Evolutionary conservation across 2,329 filamentous ascomycete species (phyloP).

Genomic region (Cladosporium sp.): DNA sequence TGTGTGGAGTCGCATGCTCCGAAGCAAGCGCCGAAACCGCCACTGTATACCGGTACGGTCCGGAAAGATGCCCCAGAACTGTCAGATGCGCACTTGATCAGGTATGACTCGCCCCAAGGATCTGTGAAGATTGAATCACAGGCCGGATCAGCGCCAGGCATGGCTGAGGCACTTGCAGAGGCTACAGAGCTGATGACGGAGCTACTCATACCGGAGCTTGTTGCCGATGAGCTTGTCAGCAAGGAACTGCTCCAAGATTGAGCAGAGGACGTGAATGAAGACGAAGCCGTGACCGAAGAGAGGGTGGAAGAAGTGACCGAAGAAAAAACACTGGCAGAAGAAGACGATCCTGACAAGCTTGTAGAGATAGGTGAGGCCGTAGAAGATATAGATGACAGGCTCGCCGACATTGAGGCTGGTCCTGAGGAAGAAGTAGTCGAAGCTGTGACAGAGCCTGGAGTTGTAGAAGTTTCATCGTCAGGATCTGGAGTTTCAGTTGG

Average conservation of each 20-base stretch:
- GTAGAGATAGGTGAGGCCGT: background rate
- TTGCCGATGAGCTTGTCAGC: too few species aligned
- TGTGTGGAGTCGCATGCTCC: constrained; percentile 15
- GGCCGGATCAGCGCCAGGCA: background rate
- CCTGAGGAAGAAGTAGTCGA: background rate
- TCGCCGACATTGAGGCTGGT: background rate
- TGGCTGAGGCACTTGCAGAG: constrained; percentile 1
- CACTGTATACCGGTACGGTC: constrained; percentile 8
- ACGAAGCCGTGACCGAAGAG: background rate
- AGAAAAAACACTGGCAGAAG: background rate
- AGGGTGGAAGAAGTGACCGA: background rate
- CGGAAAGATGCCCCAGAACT: background rate
- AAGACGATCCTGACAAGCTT: background rate
- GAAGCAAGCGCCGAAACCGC: constrained; percentile 21
- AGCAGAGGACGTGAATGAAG: background rate
- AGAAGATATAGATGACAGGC: background rate
- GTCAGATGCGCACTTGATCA: constrained; percentile 15
- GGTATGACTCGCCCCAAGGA: constrained; percentile 8
- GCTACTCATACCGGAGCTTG: background rate
- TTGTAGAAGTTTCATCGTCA: background rate
- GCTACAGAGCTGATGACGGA: background rate
- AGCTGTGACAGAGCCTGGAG: background rate
- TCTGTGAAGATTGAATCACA: constrained; percentile 9
- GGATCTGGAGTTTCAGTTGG: background rate
- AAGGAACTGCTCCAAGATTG: background rate